These are phyloP conservation scores for Pogostemon cablin DNA, from an alignment of 257 asterid species.

Conservation along the genomic window DNA sequence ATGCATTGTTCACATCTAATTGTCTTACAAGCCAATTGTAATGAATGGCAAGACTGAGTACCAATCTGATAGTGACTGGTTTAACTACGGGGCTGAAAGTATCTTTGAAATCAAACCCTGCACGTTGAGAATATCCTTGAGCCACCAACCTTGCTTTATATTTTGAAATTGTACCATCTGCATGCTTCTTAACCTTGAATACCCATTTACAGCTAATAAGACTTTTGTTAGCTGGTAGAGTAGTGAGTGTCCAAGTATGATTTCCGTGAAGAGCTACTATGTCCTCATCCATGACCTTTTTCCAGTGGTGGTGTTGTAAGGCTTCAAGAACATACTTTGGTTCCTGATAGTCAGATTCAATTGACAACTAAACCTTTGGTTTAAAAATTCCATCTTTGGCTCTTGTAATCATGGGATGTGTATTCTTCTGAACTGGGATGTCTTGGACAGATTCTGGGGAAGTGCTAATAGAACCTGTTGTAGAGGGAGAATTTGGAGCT, in stretches of 20 bases:
- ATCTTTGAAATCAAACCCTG: background rate
- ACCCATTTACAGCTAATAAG: background rate
- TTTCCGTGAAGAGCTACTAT: background rate
- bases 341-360: background rate
- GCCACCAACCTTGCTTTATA: background rate
- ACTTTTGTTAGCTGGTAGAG: background rate
- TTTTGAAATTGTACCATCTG: background rate
- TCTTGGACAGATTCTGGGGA: too few relatives aligned
- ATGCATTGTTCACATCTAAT: background rate
- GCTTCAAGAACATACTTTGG: background rate
- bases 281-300: background rate
- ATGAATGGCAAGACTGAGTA: background rate
- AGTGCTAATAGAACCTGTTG: too few relatives aligned
- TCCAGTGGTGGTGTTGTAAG: background rate
- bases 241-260: background rate
- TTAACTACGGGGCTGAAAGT: background rate
- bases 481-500: too few relatives aligned
- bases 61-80: background rate
- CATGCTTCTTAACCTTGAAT: background rate
- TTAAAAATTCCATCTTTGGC: background rate
- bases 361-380: background rate
- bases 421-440: too few relatives aligned
- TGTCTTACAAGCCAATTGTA: background rate
- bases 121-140: background rate
- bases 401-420: background rate